Conservation (phyloP, 768 basidiomycete genomes). For the Pulveroboletus sp. region DNA sequence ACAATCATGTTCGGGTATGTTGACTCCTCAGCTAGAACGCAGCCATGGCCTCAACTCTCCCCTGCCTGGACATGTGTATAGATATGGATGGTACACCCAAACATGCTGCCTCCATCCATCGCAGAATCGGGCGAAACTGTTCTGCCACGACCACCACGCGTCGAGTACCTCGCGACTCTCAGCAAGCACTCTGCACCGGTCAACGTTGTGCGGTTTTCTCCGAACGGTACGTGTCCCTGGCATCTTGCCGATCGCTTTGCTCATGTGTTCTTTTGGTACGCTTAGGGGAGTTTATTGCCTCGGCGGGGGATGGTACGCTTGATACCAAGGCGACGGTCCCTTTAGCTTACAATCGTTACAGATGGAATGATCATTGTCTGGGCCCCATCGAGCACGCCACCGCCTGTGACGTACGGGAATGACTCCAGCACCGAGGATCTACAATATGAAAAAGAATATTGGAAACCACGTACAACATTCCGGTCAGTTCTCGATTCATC, state of each 20-base stretch:
- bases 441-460: slow-evolving; percentile 90
- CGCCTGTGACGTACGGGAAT: slow-evolving; percentile 73
- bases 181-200: slow-evolving; percentile 91
- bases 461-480: slow-evolving; percentile 86
- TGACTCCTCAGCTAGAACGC: slow-evolving; percentile 8
- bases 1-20: slow-evolving; percentile 94
- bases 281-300: slow-evolving; percentile 85
- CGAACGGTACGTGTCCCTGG: slow-evolving; percentile 63
- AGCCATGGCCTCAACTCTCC: slow-evolving; percentile 5
- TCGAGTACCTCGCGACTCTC: slow-evolving; percentile 94
- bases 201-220: slow-evolving; percentile 94
- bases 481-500: slow-evolving; percentile 43
- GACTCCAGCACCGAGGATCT: slow-evolving; percentile 74
- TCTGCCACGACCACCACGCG: slow-evolving; percentile 64
- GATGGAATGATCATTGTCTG: slow-evolving; percentile 98
- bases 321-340: slow-evolving; percentile 1
- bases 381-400: slow-evolving; percentile 75
- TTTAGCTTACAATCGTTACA: slow-evolving; percentile 27
- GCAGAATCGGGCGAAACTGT: slow-evolving; percentile 34
- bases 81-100: slow-evolving; percentile 95
- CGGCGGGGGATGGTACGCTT: slow-evolving; percentile 89
- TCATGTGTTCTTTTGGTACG: slow-evolving; percentile 1
- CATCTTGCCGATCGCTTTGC: neutral
- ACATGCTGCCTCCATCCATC: slow-evolving; percentile 67
- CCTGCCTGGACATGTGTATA: slow-evolving; percentile 27